Percentiles rank a stretch among this genome's conserved stretches.
Evolutionary conservation across 495 filamentous ascomycete genomes (phyloP).

Genomic region (Bombardia bombarda): DNA sequence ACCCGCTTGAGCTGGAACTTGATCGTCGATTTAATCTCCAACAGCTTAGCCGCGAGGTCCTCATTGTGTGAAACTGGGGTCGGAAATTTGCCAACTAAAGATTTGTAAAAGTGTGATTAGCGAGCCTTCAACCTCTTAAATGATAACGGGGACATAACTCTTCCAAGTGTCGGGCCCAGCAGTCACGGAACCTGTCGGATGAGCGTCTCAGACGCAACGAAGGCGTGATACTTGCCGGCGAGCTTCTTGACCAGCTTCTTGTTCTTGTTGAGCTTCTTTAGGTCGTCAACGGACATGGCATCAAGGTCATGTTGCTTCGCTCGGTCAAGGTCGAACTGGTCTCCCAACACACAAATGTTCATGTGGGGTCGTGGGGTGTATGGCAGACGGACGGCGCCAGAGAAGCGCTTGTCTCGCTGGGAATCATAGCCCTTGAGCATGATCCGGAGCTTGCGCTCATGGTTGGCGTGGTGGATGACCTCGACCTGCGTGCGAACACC

Average conservation of each 20-base stretch:
- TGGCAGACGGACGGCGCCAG: slow-evolving; percentile 87
- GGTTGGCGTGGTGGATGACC: not conserved
- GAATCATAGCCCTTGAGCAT: slow-evolving; percentile 2
- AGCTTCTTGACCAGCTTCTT: slow-evolving; percentile 99
- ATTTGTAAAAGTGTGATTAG: too few relatives aligned
- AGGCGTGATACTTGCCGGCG: slow-evolving; percentile 95
- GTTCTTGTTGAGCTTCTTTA: slow-evolving; percentile 52
- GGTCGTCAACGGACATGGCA: slow-evolving; percentile 92
- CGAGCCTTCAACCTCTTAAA: too few relatives aligned
- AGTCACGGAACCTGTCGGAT: slow-evolving; percentile 98
- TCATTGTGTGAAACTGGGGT: slow-evolving; percentile 86
- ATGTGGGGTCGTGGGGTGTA: slow-evolving; percentile 79
- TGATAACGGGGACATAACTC: too few relatives aligned
- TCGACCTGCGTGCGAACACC: slow-evolving; percentile 4
- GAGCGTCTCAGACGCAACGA: slow-evolving; percentile 81
- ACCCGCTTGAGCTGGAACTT: slow-evolving; percentile 99
- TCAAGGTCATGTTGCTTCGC: slow-evolving; percentile 90
- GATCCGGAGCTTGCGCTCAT: slow-evolving; percentile 1
- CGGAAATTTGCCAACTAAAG: slow-evolving; percentile 95
- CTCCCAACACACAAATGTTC: slow-evolving; percentile 88
- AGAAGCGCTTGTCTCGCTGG: slow-evolving; percentile 46
- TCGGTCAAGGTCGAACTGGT: slow-evolving; percentile 98
- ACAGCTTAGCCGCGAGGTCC: slow-evolving; percentile 80
- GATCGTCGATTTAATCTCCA: slow-evolving; percentile 94
- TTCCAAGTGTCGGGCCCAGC: too few relatives aligned